A percentile compares a stretch with the other conserved stretches of the same genome.
Conservation (phyloP, 345 rosid species). For the Pistacia vera region DNA sequence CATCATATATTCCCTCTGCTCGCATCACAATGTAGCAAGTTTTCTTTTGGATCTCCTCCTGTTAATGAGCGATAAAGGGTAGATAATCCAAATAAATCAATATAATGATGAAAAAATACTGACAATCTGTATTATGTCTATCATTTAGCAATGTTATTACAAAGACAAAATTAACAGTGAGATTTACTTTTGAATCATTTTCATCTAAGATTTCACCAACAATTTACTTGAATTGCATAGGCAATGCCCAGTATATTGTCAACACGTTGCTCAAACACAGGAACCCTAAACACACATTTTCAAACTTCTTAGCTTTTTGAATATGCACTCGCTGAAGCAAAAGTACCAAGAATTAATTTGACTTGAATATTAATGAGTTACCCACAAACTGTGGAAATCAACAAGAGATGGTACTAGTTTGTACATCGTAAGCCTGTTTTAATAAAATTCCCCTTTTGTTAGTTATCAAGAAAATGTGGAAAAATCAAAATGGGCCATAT, state of each 20-base stretch:
- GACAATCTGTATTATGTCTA: not conserved
- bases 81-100: not conserved
- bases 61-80: slow-evolving; percentile 1
- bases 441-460: no score
- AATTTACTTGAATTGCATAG: slow-evolving; percentile 97
- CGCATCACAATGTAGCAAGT: slow-evolving; percentile 97
- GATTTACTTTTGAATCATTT: slow-evolving; percentile 89
- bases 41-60: slow-evolving; percentile 99
- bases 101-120: not conserved
- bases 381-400: slow-evolving; percentile 89
- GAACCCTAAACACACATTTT: slow-evolving; percentile 62
- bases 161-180: not conserved
- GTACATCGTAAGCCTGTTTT: no score
- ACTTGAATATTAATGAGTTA: slow-evolving; percentile 99
- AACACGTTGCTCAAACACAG: slow-evolving; percentile 98
- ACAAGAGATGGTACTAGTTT: slow-evolving; percentile 42
- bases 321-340: slow-evolving; percentile 6
- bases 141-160: not conserved
- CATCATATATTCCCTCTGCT: slow-evolving; percentile 91
- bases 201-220: slow-evolving; percentile 99
- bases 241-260: slow-evolving; percentile 98
- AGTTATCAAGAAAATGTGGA: slow-evolving; percentile 36
- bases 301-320: slow-evolving; percentile 24
- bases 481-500: no score
- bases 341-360: slow-evolving; percentile 17